Evolutionary conservation across 2,329 filamentous ascomycete genomes (phyloP), one percentile per base, ranked within the genome.

Genomic region (Hymenotorrendiella dingleyae): DNA sequence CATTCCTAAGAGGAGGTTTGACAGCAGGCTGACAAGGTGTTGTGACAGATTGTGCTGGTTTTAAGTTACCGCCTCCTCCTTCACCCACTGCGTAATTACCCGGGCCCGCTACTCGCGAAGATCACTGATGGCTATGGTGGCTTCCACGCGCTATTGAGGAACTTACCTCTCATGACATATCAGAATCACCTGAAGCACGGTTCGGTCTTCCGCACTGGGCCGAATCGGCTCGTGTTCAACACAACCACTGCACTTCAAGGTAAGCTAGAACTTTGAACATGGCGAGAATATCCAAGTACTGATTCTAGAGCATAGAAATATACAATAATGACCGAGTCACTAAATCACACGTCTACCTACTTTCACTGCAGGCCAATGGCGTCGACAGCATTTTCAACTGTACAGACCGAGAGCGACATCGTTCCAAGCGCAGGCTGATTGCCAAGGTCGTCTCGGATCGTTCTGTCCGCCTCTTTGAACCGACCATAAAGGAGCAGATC

Each of bases 151-250:
- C n/a, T n/a, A n/a, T n/a, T n/a, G n/a, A n/a, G n/a, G n/a, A n/a
- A n/a, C n/a, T n/a, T n/a, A n/a, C n/a, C n/a, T n/a, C n/a, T n/a
- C n/a, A n/a, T n/a, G n/a, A n/a, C n/a, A n/a, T n/a, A n/a, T n/a
- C n/a, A n/a, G n/a, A n/a, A n/a, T n/a, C n/a, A n/a, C n/a, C n/a
- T n/a, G n/a, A n/a, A n/a, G n/a, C n/a, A n/a, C n/a, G n/a, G n/a
- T n/a, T n/a, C n/a, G n/a, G n/a, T n/a, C n/a, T n/a, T n/a, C n/a
- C n/a, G n/a, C n/a, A n/a, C n/a, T n/a, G 40, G 40, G 6, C 40
- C 40, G 12, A 43, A 43, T 22, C 37, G 38, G 16, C 23, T 43
- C 11, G 27, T 43, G n/a, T 26, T 42, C 17, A 42, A 33, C 22
- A 27, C 22, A 3, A 12, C 21, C 11, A 19, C 21, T 12, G 39